Evolutionary conservation across 140 eudicot genomes (phyloP).

Genomic region (Flaveria floridana): DNA sequence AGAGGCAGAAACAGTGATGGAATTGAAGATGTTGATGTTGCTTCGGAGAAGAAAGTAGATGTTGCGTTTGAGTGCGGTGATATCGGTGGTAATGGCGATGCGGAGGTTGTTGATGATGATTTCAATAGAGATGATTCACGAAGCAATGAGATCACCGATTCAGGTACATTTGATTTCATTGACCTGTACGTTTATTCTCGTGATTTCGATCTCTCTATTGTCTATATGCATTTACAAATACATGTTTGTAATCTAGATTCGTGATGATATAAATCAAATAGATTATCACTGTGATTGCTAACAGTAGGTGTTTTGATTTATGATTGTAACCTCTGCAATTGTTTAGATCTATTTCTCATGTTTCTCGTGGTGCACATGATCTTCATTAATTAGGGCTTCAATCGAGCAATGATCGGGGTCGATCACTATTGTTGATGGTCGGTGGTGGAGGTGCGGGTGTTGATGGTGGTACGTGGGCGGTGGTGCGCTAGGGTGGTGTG

Average conservation of each 20-base stretch:
- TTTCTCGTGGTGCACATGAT: constrained; percentile 4
- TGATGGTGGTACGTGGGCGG: no score
- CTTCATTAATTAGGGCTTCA: not conserved
- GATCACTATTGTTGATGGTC: no score
- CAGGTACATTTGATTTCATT: constrained; percentile 44
- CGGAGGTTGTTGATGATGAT: constrained; percentile 45
- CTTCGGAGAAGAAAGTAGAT: constrained; percentile 27
- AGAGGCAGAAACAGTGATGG: constrained; percentile 17
- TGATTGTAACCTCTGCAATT: constrained; percentile 8
- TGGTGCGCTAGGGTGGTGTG: no score
- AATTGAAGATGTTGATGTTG: constrained; percentile 25
- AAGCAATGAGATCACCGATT: constrained; percentile 58
- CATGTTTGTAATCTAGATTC: not conserved
- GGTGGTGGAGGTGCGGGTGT: no score
- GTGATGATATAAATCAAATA: not conserved
- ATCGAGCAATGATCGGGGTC: no score
- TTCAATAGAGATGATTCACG: constrained; percentile 45
- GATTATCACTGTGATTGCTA: not conserved
- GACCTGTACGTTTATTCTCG: not conserved
- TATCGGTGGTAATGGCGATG: constrained; percentile 35
- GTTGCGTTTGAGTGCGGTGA: constrained; percentile 28
- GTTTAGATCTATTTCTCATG: constrained; percentile 22
- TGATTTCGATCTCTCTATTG: not conserved
- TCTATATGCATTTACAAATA: not conserved
- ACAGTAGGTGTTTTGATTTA: not conserved